Conservation (phyloP, 169 alveolate species). For the Eimeria mitis region DNA sequence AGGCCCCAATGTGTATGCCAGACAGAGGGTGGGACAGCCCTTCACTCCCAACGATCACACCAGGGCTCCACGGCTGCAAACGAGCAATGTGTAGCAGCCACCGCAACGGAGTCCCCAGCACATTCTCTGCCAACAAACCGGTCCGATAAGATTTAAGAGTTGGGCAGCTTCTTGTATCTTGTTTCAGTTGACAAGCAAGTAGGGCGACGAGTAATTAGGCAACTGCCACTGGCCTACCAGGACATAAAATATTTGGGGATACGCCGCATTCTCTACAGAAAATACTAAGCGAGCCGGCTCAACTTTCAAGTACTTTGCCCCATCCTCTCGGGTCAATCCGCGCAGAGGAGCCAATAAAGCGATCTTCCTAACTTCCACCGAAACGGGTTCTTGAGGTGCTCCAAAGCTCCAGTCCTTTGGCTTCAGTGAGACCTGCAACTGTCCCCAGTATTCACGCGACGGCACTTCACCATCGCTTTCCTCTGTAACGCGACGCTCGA, state of each 20-base stretch:
- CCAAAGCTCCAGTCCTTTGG: slow-evolving; percentile 60
- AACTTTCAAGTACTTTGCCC: slow-evolving; percentile 41
- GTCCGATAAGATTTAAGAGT: not conserved
- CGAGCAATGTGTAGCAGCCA: not conserved
- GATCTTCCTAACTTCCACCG: slow-evolving; percentile 20
- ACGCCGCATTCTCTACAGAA: slow-evolving; percentile 42
- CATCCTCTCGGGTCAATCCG: slow-evolving; percentile 36
- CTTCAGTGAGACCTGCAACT: slow-evolving; percentile 29
- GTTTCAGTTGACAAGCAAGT: not conserved
- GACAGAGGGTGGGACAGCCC: slow-evolving; percentile 37
- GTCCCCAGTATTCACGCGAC: slow-evolving; percentile 65
- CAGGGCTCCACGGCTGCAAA: slow-evolving; percentile 77
- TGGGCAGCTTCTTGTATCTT: no score
- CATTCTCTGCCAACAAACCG: not conserved
- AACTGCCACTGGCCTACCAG: slow-evolving; percentile 35
- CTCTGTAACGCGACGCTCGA: slow-evolving; percentile 1
- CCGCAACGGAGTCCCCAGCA: not conserved
- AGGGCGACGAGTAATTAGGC: not conserved
- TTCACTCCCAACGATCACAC: slow-evolving; percentile 60
- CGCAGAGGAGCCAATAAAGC: slow-evolving; percentile 20
- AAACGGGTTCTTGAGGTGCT: slow-evolving; percentile 52
- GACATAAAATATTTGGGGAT: slow-evolving; percentile 21
- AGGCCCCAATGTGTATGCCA: slow-evolving; percentile 26
- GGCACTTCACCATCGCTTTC: not conserved
- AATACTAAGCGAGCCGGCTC: slow-evolving; percentile 47